These are phyloP conservation scores for Pelargonium citronellum DNA, from an alignment of 441 rosid genomes.

Conservation along the genomic window DNA sequence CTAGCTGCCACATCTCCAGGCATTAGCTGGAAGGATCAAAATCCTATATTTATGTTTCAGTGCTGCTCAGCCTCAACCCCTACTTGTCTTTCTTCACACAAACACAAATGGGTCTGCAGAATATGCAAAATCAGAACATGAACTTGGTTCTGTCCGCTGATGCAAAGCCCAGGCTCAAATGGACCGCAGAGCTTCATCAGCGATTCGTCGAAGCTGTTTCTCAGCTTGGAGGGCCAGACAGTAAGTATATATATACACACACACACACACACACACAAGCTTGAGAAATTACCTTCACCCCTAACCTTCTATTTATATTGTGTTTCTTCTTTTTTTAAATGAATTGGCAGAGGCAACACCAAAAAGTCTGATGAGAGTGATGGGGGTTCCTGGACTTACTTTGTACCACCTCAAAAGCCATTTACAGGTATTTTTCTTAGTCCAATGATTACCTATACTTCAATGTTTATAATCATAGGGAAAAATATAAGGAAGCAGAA, in stretches of 20 bases:
- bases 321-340: conserved; percentile 14
- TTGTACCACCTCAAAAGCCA: conserved; percentile 98
- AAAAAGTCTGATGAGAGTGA: conserved; percentile 73
- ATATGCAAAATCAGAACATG: conserved; percentile 48
- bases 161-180: conserved; percentile 90
- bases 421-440: conserved; percentile 52
- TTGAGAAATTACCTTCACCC: too few relatives aligned
- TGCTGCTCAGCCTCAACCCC: conserved; percentile 10
- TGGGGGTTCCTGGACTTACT: conserved; percentile 87
- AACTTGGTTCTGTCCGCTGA: conserved; percentile 74
- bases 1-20: conserved; percentile 28
- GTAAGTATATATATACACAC: conserved; percentile 29
- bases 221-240: conserved; percentile 87
- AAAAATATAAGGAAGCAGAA: too few relatives aligned
- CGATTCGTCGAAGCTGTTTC: conserved; percentile 68
- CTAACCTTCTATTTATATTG: not conserved
- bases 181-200: conserved; percentile 89
- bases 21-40: conserved; percentile 25
- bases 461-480: conserved; percentile 9
- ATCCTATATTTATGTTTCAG: conserved; percentile 22
- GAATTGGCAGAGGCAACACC: conserved; percentile 82
- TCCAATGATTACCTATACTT: not conserved
- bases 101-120: conserved; percentile 34
- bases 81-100: conserved; percentile 18
- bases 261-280: too few relatives aligned